Evolutionary conservation across 2,329 filamentous ascomycete genomes (phyloP), one percentile per base, ranked within the genome.

Genomic region (Fusarium protoensiforme): DNA sequence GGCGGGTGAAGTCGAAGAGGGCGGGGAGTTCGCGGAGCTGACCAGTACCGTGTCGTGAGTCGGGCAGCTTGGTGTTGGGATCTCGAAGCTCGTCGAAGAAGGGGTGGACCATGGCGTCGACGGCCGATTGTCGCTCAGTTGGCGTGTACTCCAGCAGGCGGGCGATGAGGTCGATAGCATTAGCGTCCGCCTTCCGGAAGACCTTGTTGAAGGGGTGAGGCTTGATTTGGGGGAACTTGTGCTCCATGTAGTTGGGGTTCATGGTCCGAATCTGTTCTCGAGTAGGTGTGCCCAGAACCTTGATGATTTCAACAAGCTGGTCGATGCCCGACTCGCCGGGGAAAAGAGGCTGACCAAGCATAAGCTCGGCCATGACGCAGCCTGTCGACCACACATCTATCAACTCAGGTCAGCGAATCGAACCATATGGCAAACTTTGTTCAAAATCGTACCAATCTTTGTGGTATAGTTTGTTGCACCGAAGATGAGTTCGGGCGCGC

Each of bases 231-330:
- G 96, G 96, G 85, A 99, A 99, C 87, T 98, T 98, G 87, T 99
- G 96, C 86, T 99, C 96, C 96, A 99, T 99, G 85, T 99, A 99
- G 85, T 99, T 99, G 68, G 96, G 96, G 85, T 99, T 99, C 96
- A 99, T 99, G 75, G 96, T 99, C 77, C 96, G 94, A 80, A 99
- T 99, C 84, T 99, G 96, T 83, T 99, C 96, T 74, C 96, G 91
- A 38, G 96, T 98, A 20, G 96, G 96, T 20, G 96, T 99, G 68
- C 96, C 96, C 69, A 99, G 87, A 61, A 99, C 96, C 86, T 99
- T 99, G 89, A 99, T 99, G 82, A 99, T 99, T 85, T 99, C 96
- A 53, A 99, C 96, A 57, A 99, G 88, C 83, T 99, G 96, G 82
- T 99, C 96, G 80, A 99, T 99, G 74, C 96, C 96, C 56, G 96